These are phyloP conservation scores for Zygoascus meyerae DNA, from an alignment of 1,139 yeast genomes.

Conservation along the genomic window DNA sequence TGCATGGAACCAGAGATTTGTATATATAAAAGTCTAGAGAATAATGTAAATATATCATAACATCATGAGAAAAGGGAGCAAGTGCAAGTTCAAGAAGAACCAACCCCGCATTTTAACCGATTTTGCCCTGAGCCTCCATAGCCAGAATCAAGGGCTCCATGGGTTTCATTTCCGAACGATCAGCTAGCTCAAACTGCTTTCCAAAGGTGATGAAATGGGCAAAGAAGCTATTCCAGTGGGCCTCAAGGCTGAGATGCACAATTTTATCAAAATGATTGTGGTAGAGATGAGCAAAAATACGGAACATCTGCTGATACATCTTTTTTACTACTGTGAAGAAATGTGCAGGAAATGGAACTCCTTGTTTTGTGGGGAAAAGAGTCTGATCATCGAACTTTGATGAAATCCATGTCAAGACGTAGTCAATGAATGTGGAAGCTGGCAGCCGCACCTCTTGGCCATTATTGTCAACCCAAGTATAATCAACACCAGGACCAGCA, in stretches of 20 bases:
- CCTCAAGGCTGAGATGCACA: slow-evolving; percentile 84
- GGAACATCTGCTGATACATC: slow-evolving; percentile 84
- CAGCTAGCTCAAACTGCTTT: slow-evolving; percentile 77
- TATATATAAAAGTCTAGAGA: slow-evolving; percentile 8
- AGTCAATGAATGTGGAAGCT: slow-evolving; percentile 88
- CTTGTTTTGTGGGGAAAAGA: slow-evolving; percentile 85
- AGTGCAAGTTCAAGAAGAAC: background rate
- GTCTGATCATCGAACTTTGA: slow-evolving; percentile 83
- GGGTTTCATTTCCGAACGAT: slow-evolving; percentile 74
- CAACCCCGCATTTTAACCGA: slow-evolving; percentile 27
- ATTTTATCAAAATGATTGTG: slow-evolving; percentile 91
- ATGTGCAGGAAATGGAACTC: slow-evolving; percentile 85
- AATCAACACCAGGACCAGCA: slow-evolving; percentile 90
- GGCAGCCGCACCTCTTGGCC: slow-evolving; percentile 80
- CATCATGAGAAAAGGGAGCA: background rate
- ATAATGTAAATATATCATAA: slow-evolving; percentile 6
- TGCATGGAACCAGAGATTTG: background rate
- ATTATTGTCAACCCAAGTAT: slow-evolving; percentile 80
- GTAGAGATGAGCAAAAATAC: slow-evolving; percentile 94
- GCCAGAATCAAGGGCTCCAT: slow-evolving; percentile 67
- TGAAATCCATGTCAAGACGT: slow-evolving; percentile 85
- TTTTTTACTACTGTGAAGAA: slow-evolving; percentile 79
- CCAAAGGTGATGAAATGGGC: slow-evolving; percentile 91
- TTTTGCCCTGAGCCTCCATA: slow-evolving; percentile 82
- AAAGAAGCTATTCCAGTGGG: slow-evolving; percentile 97